A percentile compares a stretch with the other conserved stretches of the same genome.
Conservation (phyloP, 2,329 filamentous ascomycete genomes). For the Epichloe uncinata region DNA sequence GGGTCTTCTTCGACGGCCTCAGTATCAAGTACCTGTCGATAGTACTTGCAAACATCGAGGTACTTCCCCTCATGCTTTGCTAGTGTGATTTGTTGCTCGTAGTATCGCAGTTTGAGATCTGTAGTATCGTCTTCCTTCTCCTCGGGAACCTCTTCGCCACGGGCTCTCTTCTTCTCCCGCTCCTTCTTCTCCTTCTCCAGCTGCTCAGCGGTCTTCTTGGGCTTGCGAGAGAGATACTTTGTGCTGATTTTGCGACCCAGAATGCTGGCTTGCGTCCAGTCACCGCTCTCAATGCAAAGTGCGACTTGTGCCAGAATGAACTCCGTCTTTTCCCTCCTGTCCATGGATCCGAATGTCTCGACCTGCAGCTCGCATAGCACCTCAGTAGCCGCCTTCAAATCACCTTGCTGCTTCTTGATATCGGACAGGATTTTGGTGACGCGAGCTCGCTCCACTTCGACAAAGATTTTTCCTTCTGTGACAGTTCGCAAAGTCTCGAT, state of each 20-base stretch:
- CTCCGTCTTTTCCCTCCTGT: conserved; percentile 91
- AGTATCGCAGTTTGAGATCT: conserved; percentile 89
- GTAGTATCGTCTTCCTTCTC: conserved; percentile 82
- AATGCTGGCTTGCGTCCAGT: conserved; percentile 93
- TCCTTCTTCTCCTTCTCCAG: conserved; percentile 84
- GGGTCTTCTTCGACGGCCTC: conserved; percentile 88
- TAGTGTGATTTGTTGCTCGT: conserved; percentile 91
- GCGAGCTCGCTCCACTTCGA: conserved; percentile 93
- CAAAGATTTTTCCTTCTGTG: conserved; percentile 99
- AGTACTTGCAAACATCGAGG: conserved; percentile 94
- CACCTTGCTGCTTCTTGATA: conserved; percentile 94
- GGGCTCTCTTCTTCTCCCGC: conserved; percentile 70
- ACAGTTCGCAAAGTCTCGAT: conserved; percentile 94
- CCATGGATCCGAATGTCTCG: conserved; percentile 98
- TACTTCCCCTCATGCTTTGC: conserved; percentile 98
- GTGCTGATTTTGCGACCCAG: conserved; percentile 95
- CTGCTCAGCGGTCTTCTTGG: conserved; percentile 81
- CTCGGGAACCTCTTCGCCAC: conserved; percentile 64
- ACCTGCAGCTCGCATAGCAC: conserved; percentile 96
- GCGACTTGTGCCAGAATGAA: conserved; percentile 94
- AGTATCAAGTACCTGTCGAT: conserved; percentile 90
- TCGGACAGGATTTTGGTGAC: conserved; percentile 90
- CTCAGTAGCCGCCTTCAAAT: conserved; percentile 78
- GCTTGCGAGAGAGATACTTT: conserved; percentile 76
- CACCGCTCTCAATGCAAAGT: conserved; percentile 86